Evolutionary conservation across 306 rosid species (phyloP), one percentile per base, ranked within the genome.

Genomic region (Argentina anserina): DNA sequence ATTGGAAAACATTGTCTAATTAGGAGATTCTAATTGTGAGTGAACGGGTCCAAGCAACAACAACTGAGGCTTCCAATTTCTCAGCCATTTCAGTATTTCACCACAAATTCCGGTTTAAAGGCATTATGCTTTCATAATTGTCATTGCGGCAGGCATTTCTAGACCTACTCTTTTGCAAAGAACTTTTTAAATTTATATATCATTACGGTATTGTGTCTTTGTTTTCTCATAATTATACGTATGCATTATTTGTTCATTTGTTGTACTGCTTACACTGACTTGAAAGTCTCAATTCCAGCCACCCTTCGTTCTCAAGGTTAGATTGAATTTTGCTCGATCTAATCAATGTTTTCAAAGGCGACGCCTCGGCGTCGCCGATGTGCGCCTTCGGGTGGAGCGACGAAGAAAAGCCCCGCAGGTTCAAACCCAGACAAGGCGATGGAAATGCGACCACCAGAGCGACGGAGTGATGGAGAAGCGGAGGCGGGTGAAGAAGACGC

Each of bases 21-120:
- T 25, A 17, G 15, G 34, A 29, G 65, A 60, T 60, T 60, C 65
- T 60, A 8, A 17, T 29, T 60, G 66, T 60, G 40, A 23, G 1
- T 58, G 42, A 60, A 33, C 33, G 68, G 26, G 46, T 63, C 67
- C 67, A 63, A 10, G 1, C 11, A 61, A 7, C 4, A 18, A 26
- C 9, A 11, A 61, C 5, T 7, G 47, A 6, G 14, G 58, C 47
- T 62, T 52, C 39, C 65, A 42, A 49, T 39, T 70, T 76, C n/a
- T 70, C 17, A 31, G 60, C 26, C 65, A 66, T 18, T 70, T 26
- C 60, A 52, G 20, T 56, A 66, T 18, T 70, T 26, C 60, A 52
- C 65, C 76, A 74, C 76, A 70, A 76, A 47, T 70, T 50, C n/a
- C 65, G 81, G 76, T 34, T 45, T 37, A 46, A 69, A 76, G 49